A percentile compares a stretch with the other conserved stretches of the same genome.
Conservation (phyloP, 768 basidiomycete genomes). For the Hemileccinum rubropunctum region DNA sequence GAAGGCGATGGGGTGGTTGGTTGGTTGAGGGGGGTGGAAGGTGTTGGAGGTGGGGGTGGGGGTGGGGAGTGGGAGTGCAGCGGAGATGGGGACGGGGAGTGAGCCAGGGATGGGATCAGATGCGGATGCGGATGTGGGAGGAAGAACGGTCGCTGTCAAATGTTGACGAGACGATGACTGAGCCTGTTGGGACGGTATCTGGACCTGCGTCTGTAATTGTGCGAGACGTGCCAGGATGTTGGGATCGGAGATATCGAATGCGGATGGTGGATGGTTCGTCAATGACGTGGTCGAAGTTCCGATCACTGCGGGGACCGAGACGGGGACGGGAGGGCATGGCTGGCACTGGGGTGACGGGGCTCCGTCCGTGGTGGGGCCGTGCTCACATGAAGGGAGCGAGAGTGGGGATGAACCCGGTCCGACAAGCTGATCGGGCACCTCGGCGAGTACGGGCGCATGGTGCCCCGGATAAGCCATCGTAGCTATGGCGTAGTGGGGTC, state of each 20-base stretch:
- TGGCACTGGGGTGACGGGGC: background rate
- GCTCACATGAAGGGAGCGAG: conserved; percentile 9
- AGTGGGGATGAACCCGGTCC: background rate
- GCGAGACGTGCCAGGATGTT: conserved; percentile 21
- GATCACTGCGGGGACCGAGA: background rate
- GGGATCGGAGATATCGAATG: conserved; percentile 25
- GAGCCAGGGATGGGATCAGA: background rate
- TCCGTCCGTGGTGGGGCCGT: background rate
- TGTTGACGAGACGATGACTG: too few relatives aligned
- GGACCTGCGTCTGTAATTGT: conserved; percentile 24
- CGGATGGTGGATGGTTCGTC: background rate
- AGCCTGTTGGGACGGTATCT: background rate
- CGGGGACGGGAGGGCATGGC: background rate
- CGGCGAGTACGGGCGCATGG: conserved; percentile 1
- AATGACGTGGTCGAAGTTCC: background rate
- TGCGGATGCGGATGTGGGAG: conserved; percentile 1
- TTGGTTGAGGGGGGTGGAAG: background rate
- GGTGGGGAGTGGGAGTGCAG: background rate
- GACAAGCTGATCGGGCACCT: background rate
- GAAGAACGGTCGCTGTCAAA: background rate
- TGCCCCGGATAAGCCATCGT: background rate
- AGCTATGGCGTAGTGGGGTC: conserved; percentile 15
- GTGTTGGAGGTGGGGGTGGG: background rate
- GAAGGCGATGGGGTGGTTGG: conserved; percentile 11
- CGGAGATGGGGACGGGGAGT: background rate